Conservation (phyloP, 192 early-diverging fungal genomes). For the Paraglomus brasilianum region DNA sequence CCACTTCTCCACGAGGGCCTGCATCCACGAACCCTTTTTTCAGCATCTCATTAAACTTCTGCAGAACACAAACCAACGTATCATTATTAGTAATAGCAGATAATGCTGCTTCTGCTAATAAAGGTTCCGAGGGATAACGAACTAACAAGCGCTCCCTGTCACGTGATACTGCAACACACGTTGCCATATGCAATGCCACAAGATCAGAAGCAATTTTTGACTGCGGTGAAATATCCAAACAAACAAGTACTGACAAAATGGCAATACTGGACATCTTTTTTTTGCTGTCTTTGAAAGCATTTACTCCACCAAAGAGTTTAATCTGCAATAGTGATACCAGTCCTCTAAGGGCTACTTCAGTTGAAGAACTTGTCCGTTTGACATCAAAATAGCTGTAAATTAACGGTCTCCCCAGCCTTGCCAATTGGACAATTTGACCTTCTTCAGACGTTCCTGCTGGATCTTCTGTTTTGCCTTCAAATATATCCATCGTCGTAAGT, state of each 20-base stretch:
- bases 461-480: background rate
- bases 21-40: too few species aligned
- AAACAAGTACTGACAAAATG: background rate
- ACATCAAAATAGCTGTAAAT: too few species aligned
- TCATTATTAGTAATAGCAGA: too few species aligned
- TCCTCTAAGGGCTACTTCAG: background rate
- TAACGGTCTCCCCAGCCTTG: too few species aligned
- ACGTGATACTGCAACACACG: background rate
- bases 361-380: background rate
- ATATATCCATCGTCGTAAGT: background rate
- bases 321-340: background rate
- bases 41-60: too few species aligned
- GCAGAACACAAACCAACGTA: too few species aligned
- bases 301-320: background rate
- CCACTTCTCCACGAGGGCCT: conserved; percentile 8
- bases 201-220: background rate
- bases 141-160: background rate
- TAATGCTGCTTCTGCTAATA: background rate
- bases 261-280: background rate
- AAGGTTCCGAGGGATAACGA: background rate
- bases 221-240: background rate
- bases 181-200: background rate
- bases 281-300: background rate
- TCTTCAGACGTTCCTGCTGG: too few species aligned
- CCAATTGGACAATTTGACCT: too few species aligned